Base-by-base conservation (phyloP, 139 green algal species). In the Micractinium sp. region DNA sequence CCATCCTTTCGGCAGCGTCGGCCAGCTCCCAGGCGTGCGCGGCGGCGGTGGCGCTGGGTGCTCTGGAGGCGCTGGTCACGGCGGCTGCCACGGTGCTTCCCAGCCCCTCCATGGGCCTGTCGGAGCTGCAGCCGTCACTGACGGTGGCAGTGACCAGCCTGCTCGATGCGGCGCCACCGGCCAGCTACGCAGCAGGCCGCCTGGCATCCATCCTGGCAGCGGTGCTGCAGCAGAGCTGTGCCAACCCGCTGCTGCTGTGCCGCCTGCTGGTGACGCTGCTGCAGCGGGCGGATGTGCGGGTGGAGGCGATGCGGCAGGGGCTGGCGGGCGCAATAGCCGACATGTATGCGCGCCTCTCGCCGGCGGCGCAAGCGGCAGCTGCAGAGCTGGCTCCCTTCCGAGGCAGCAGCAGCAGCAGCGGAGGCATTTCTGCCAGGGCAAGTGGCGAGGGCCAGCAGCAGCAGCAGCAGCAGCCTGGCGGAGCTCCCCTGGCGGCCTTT, bases 211-310 rank as follows among this genome's bases (percentile, higher is more conserved):
- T 86, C n/a, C 67, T 91, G 31, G 87, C 31, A 1, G 79, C 83
- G 25, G 69, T 75, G n/a, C 86, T 92, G 35, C 38, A 61, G 23
- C 81, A 88, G 63, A 56, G 71, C 66, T 92, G 90, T 69, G 86
- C 90, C 85, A 91, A 87, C 87, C 90, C 87, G 60, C 15, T 82
- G 38, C 87, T 92, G 53, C 47, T 92, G 23, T 89, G 86, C 60
- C 79, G 82, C 33, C 56, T 92, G 69, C 33, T 92, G 38, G 56
- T 73, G 23, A 75, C 87, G 29, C 73, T 92, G 81, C 60, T 92
- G 41, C 82, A 92, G 63, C 87, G 90, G 41, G 35, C 87, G 22
- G 90, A 91, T 60, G 63, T 92, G 66, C 80, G 81, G 47, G 23
- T n/a, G 20, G 90, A 90, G 77, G 87, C 87, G 3, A 91, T 92